Evolutionary conservation across 164 flowering plant genomes (phyloP).

Genomic region (Vitis cinerea): DNA sequence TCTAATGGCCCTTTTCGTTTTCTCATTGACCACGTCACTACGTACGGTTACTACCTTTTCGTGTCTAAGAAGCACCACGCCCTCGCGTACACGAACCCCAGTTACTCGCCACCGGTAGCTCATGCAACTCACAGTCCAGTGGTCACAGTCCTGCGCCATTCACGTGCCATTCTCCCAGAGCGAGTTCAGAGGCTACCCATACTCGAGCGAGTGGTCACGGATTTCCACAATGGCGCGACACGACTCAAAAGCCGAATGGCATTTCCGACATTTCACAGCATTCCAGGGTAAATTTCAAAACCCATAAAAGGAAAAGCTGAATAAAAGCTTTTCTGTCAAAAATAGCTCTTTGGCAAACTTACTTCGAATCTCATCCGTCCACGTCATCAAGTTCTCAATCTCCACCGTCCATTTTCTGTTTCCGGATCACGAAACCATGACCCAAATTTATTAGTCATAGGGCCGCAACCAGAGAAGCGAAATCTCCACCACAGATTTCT

Average conservation of each 20-base stretch:
- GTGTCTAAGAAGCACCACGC: too few species aligned
- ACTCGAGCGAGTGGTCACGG: background rate
- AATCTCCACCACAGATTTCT: constrained; percentile 10
- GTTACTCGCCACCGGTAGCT: too few species aligned
- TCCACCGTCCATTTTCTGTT: constrained; percentile 17
- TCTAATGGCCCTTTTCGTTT: background rate
- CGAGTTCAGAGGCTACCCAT: background rate
- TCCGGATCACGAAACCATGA: constrained; percentile 20
- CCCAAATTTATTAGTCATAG: constrained; percentile 12
- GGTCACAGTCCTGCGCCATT: too few species aligned
- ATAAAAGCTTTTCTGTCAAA: background rate
- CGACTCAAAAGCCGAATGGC: constrained; percentile 7
- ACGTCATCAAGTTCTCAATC: constrained; percentile 2
- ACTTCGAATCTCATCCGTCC: constrained; percentile 20
- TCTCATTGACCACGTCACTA: constrained; percentile 3
- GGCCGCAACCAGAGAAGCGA: constrained; percentile 1
- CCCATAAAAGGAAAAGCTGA: constrained; percentile 4
- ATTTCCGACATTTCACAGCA: constrained; percentile 5
- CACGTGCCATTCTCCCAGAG: background rate
- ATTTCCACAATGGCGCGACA: constrained; percentile 10
- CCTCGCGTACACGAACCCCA: too few species aligned
- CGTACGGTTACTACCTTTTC: background rate
- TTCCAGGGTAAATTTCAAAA: background rate
- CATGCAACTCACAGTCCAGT: too few species aligned
- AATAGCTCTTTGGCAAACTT: background rate